Base-by-base conservation (phyloP, 2,329 filamentous ascomycete species). In the Pseudogymnoascus sp. region DNA sequence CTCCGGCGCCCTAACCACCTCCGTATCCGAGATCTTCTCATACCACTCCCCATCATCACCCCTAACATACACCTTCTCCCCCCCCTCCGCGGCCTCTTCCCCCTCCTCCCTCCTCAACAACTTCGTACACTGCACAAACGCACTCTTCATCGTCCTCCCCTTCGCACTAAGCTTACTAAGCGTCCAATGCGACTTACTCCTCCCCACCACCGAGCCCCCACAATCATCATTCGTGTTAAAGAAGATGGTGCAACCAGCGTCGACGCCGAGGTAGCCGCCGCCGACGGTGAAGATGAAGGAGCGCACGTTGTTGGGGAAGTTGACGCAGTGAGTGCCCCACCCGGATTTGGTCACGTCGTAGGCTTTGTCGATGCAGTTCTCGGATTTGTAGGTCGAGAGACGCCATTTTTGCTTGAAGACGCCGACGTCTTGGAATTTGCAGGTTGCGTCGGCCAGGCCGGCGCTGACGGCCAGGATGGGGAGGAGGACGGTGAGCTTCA, bases 401-500 rank as follows among this genome's bases (percentile, higher is more conserved):
- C 45, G 45, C 45, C 45, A 54, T 28, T 54, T 54, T 31, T 54
- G 45, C 45, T 54, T 54, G 45, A 54, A 54, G 45, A 54, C 23
- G 45, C 45, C 45, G 23, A 54, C 45, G 11, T 54, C 45, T 54
- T 54, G 45, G 45, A 28, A 54, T 54, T 54, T 54, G 14, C 45
- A 54, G 4, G 23, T 28, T 54, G 45, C 45, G 14, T 54, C 45
- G 14, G 45, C 45, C 3, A 54, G 7, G 45, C 45, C 23, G 45
- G 23, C 45, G 13, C 14, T 54, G 45, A 54, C 14, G 23, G 23
- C 45, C 7, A 54, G 45, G 45, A 54, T 6, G 21, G 45, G 45
- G 45, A 54, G 45, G n/a, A 54, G 23, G 45, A 54, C 21, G 23
- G 28, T 54, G 45, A 54, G 45, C 45, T 54, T 54, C 45, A 54